phyloP scores from a whole-genome alignment of 306 rosid species.

The Prunus mongolica region DNA sequence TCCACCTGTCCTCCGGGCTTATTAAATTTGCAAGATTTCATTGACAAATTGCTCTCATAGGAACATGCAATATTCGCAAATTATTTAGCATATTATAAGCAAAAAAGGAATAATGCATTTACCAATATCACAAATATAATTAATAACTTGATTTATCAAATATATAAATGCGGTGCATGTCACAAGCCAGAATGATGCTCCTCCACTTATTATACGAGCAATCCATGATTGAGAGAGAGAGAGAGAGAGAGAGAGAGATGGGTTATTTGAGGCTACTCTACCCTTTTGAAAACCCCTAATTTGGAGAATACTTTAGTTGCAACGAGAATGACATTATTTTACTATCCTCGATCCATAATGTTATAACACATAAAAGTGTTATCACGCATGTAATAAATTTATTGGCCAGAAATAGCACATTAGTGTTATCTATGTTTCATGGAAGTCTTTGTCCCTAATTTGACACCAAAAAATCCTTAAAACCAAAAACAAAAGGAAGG shows the following conservation, averaged over 20 bases:
- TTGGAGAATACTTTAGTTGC: background rate
- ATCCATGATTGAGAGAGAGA: conserved; percentile 6
- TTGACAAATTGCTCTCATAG: background rate
- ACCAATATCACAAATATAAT: background rate
- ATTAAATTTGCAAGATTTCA: conserved; percentile 1
- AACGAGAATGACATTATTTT: rapidly evolving
- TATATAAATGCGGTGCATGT: background rate
- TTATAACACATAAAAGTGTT: too few species aligned
- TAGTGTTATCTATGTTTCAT: too few species aligned
- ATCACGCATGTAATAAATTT: too few species aligned
- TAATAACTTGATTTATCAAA: background rate
- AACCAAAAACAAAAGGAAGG: too few species aligned
- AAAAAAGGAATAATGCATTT: conserved; percentile 12
- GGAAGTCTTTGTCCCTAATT: too few species aligned
- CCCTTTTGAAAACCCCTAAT: background rate
- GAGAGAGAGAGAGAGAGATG: background rate
- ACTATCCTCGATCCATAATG: rapidly evolving
- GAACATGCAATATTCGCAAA: conserved; percentile 30
- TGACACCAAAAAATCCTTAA: too few species aligned
- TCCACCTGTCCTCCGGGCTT: conserved; percentile 7
- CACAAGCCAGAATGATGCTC: conserved; percentile 5
- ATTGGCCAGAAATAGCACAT: too few species aligned
- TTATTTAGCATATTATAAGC: conserved; percentile 4
- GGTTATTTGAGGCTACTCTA: background rate
- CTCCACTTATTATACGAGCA: conserved; percentile 9